Base-by-base conservation (phyloP, 2,329 filamentous ascomycete species). In the Colletotrichum endophyticum region DNA sequence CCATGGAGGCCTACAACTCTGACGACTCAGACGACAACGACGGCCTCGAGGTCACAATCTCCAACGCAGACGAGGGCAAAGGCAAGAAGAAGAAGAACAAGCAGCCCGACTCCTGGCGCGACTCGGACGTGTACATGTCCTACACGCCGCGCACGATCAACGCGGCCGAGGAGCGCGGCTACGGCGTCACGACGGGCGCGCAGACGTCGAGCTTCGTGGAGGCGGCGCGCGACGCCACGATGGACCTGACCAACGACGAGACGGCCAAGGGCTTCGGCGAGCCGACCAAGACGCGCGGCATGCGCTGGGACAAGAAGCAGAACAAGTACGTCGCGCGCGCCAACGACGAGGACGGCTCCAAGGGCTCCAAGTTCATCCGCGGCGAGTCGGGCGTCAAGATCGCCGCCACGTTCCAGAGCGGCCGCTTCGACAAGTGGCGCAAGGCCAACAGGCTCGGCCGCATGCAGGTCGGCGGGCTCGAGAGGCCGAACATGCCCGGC, bases 341-440 rank as follows among this genome's bases (percentile, higher is more conserved):
- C 80, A 99, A 99, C 88, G 97, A 99, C 86, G 95, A 98, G 80
- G 98, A 99, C 86, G 97, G 97, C 53, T 98, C 89, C 80, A 94
- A 93, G 82, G 91, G 91, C 64, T 84, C 87, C 76, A 91, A 90
- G 82, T 93, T 98, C 87, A 94, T 98, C 73, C 91, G 92, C 78
- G 96, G 97, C 81, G 97, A 99, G 87, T 95, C 92, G 82, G 97
- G 97, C 71, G 95, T 96, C 88, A 99, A 98, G 89, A 98, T 99
- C 81, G 95, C 97, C 2, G 96, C 97, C 62, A 94, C 91, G 76
- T 99, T 99, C 91, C 94, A 96, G 83, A 96, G 94, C 84, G 97
- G 98, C 44, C 93, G 96, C 62, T 99, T 98, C 87, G 96, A 99
- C 83, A 92, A 91, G 79, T 99, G 97, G 98, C 94, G 94, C 84